Conservation (phyloP, 768 basidiomycete genomes). For the Neoboletus subvelutipes region DNA sequence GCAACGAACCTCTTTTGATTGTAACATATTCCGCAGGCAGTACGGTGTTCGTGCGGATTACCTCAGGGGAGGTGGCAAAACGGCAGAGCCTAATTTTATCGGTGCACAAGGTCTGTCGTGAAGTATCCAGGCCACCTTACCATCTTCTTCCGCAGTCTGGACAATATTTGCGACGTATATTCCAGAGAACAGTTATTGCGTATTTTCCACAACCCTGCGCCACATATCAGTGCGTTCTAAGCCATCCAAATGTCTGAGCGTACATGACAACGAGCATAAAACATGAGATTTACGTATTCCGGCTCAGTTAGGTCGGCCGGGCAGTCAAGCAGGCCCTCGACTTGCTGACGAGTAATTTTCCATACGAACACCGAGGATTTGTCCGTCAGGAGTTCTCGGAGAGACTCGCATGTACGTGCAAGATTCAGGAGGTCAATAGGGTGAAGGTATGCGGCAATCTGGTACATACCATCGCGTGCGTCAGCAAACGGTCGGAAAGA, state of each 20-base stretch:
- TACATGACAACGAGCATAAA: conserved; percentile 22
- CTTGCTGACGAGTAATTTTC: conserved; percentile 27
- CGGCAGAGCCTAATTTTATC: background rate
- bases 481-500: background rate
- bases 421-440: conserved; percentile 33
- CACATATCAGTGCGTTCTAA: background rate
- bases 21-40: background rate
- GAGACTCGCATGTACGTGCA: conserved; percentile 42
- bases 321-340: conserved; percentile 39
- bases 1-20: background rate
- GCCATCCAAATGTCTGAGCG: background rate
- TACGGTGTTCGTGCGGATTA: background rate
- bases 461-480: background rate
- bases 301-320: conserved; percentile 44
- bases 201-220: conserved; percentile 9
- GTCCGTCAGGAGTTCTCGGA: conserved; percentile 35
- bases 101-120: background rate
- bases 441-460: conserved; percentile 42
- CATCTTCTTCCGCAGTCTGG: background rate
- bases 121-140: background rate
- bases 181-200: background rate
- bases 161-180: conserved; percentile 17
- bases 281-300: conserved; percentile 44
- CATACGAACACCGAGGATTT: conserved; percentile 28
- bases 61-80: background rate